Base-by-base conservation (phyloP, 1,139 yeast genomes). In the Zygoascus sp. region DNA sequence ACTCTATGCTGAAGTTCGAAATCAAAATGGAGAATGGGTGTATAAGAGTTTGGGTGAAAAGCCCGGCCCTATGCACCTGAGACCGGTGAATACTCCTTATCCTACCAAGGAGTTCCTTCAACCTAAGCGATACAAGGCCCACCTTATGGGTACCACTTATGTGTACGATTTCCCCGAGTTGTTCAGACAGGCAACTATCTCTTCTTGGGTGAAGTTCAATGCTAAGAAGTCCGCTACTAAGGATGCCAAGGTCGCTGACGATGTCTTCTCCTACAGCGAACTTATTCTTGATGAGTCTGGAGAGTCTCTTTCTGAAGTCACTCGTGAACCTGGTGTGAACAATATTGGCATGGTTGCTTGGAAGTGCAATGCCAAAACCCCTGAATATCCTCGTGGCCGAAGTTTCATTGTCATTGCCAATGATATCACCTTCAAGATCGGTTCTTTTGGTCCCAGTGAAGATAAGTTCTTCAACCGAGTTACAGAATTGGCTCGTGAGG, bases 81-180 rank as follows among this genome's bases (percentile, higher is more conserved):
- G 97, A 70, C 84, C 96, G 46, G 89, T 92, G 61, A 85, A 92
- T 42, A 86, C 97, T 46, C 96, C 97, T 47, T 94, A 92, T 65
- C 95, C 97, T 50, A 96, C 95, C 36, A 92, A 92, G 75, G 98
- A 92, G 72, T 90, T 95, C 72, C 77, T 92, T 62, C 98, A 92
- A 74, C 97, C 97, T 60, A 92, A 92, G 72, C 89, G 98, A 73
- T 94, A 94, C 75, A 87, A 85, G 74, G 98, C 98, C 42, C 97
- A 92, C 70, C 79, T 88, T 63, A 86, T 92, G 92, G 98, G 98
- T 55, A 92, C 98, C 15, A 90, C 98, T 20, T 92, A 88, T 64
- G 96, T 88, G 44, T 94, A 94, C 65, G 98, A 92, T 69, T 94
- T 92, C 92, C 98, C 98, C 45, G 98, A 92, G 66, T 74, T 92